phyloP scores from a whole-genome alignment of 2,329 filamentous ascomycete species.

The Amylocarpus encephaloides region DNA sequence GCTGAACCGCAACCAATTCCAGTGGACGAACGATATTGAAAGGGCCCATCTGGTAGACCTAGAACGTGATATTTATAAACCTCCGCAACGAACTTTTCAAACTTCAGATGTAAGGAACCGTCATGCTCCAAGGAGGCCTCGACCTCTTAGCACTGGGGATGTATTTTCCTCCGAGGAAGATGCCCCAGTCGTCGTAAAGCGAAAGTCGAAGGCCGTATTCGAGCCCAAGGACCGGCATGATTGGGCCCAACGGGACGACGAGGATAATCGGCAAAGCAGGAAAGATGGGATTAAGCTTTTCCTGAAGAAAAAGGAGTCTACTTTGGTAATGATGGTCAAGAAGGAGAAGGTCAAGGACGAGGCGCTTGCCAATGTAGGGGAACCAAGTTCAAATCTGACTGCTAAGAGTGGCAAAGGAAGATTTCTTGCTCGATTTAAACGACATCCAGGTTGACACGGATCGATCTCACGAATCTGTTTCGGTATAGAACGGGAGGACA shows the following conservation, averaged over 20 bases:
- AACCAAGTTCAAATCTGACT: slow-evolving; percentile 15
- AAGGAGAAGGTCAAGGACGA: slow-evolving; percentile 27
- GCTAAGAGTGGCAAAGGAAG: slow-evolving; percentile 16
- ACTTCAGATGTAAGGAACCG: slow-evolving; percentile 16
- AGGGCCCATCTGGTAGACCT: slow-evolving; percentile 31
- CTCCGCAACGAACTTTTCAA: slow-evolving; percentile 32
- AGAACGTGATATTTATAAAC: slow-evolving; percentile 26
- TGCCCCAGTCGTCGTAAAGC: slow-evolving; percentile 6
- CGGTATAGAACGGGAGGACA: background rate
- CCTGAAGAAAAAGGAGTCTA: slow-evolving; percentile 42
- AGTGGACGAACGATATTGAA: slow-evolving; percentile 35
- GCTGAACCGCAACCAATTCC: slow-evolving; percentile 40
- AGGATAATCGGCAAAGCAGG: slow-evolving; percentile 19
- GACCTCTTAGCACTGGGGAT: slow-evolving; percentile 25
- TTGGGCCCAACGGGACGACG: slow-evolving; percentile 50
- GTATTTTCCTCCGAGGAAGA: slow-evolving; percentile 17
- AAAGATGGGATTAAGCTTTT: slow-evolving; percentile 23
- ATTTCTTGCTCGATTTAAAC: slow-evolving; percentile 27
- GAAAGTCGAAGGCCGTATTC: slow-evolving; percentile 10
- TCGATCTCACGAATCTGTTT: background rate
- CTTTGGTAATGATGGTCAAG: slow-evolving; percentile 42
- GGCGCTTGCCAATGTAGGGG: slow-evolving; percentile 16
- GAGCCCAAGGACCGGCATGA: slow-evolving; percentile 33
- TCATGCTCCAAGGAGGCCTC: slow-evolving; percentile 5
- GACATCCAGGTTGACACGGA: slow-evolving; percentile 20